Base-by-base conservation (phyloP, 176 grass and related monocot species). In the Leersia perrieri region DNA sequence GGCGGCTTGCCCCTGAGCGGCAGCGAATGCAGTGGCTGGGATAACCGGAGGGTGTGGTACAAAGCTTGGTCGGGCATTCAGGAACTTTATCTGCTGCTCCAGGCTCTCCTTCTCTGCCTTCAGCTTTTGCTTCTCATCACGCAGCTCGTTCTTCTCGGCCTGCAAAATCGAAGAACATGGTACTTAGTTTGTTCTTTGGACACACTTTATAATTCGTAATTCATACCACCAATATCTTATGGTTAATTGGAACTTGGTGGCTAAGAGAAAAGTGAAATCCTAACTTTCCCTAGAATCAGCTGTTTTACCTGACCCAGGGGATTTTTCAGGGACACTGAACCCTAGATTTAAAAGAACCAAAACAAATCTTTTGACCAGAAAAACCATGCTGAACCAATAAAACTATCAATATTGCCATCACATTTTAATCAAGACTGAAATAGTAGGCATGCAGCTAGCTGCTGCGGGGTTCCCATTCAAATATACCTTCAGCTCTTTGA, bases 401-500 rank as follows among this genome's bases (percentile, higher is more conserved):
- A 62, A 58, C 35, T 25, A 72, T n/a, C 53, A 60, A 80, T 53
- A 70, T 31, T 41, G n/a, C 3, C 12, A 82, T 22, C 31, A 71
- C 34, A 29, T 80, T 39, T 39, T 16, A 72, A 86, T 75, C 27
- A 75, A 47, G 14, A 68, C 18, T 34, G 18, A 60, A 33, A 75
- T 33, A 7, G 35, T 57, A 61, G 32, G 9, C 29, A n/a, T 4
- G 0, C 18, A 31, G 28, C 64, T 22, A 31, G 28, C 64, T 22
- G 18, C 53, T 22, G 12, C 22, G 4, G 0, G 8, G 33, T 22
- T 8, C 64, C 57, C 28, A 33, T 75, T 25, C 23, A 31, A 82
- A 88, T 38, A 78, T 60, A 97, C 97, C 97, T 99, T 99, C n/a
- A 99, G 64, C 72, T 99, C 97, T 89, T 95, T 99, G 45, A 99